A percentile compares a stretch with the other conserved stretches of the same genome.
These are phyloP conservation scores for Hanseniaspora clermontiae DNA, from an alignment of 805 yeast species.

Conservation along the genomic window DNA sequence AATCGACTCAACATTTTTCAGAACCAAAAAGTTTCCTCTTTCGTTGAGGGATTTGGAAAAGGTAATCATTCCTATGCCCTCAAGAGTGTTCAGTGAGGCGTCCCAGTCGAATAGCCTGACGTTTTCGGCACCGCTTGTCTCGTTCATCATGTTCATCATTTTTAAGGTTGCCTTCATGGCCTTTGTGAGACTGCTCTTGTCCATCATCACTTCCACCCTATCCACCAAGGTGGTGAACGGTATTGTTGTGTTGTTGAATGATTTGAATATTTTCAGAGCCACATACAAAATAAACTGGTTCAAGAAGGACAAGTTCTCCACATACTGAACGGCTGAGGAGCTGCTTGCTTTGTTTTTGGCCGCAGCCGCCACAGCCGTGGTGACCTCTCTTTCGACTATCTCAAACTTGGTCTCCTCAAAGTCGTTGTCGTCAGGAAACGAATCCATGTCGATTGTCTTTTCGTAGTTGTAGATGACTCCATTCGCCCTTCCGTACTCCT, in stretches of 20 bases:
- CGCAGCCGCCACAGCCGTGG: slow-evolving; percentile 46
- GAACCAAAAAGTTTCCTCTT: slow-evolving; percentile 47
- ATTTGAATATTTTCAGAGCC: slow-evolving; percentile 46
- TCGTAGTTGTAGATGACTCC: slow-evolving; percentile 19
- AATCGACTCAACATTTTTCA: slow-evolving; percentile 28
- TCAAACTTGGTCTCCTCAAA: slow-evolving; percentile 26
- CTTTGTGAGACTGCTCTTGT: slow-evolving; percentile 25
- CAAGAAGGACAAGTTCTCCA: slow-evolving; percentile 50
- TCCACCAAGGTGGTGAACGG: slow-evolving; percentile 66
- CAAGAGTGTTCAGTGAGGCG: slow-evolving; percentile 51
- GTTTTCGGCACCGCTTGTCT: slow-evolving; percentile 32
- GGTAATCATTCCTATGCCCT: slow-evolving; percentile 64
- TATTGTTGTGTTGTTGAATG: slow-evolving; percentile 60
- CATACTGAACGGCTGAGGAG: slow-evolving; percentile 53
- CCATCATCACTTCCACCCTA: slow-evolving; percentile 48
- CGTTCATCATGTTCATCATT: slow-evolving; percentile 26
- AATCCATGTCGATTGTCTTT: slow-evolving; percentile 17
- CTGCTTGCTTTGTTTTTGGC: slow-evolving; percentile 71
- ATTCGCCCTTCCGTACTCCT: slow-evolving; percentile 35
- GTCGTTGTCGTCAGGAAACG: slow-evolving; percentile 1
- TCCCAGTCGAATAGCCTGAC: slow-evolving; percentile 44
- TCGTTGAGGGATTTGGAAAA: slow-evolving; percentile 60
- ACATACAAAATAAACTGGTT: slow-evolving; percentile 65
- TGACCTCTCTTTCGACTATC: slow-evolving; percentile 47
- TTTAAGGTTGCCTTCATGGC: not conserved